Conservation (phyloP, 768 basidiomycete genomes). For the Podaxis sp. region DNA sequence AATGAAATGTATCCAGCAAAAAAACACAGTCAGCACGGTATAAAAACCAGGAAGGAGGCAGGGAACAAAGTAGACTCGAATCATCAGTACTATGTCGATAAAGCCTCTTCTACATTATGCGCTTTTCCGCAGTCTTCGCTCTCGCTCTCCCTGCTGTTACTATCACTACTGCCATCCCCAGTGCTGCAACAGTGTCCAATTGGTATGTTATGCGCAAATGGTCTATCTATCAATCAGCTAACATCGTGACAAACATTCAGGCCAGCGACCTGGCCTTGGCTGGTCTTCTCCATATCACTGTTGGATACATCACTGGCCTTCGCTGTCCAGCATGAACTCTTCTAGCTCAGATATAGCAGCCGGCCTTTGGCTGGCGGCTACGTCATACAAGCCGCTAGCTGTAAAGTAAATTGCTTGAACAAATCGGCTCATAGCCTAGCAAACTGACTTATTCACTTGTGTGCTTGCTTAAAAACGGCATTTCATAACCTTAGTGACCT, state of each 20-base stretch:
- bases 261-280: background rate
- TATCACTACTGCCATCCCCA: slow-evolving; percentile 16
- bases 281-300: slow-evolving; percentile 5
- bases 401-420: too few relatives aligned
- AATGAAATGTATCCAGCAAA: too few relatives aligned
- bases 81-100: background rate
- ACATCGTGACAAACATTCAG: background rate
- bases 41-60: background rate
- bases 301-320: slow-evolving; percentile 19
- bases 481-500: slow-evolving; percentile 13
- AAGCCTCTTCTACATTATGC: slow-evolving; percentile 15
- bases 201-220: background rate
- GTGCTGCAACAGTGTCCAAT: slow-evolving; percentile 18
- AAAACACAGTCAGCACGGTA: background rate
- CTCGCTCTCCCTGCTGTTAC: slow-evolving; percentile 21
- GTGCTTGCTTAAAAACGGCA: background rate
- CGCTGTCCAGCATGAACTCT: too few relatives aligned
- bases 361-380: too few relatives aligned
- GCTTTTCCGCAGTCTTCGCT: slow-evolving; percentile 15
- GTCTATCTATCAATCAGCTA: background rate
- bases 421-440: too few relatives aligned
- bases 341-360: too few relatives aligned
- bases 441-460: background rate
- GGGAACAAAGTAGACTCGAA: background rate
- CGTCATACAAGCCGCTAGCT: too few relatives aligned